Base-by-base conservation (phyloP, 1,284 basidiomycete species). In the Ganoderma lingzhi region DNA sequence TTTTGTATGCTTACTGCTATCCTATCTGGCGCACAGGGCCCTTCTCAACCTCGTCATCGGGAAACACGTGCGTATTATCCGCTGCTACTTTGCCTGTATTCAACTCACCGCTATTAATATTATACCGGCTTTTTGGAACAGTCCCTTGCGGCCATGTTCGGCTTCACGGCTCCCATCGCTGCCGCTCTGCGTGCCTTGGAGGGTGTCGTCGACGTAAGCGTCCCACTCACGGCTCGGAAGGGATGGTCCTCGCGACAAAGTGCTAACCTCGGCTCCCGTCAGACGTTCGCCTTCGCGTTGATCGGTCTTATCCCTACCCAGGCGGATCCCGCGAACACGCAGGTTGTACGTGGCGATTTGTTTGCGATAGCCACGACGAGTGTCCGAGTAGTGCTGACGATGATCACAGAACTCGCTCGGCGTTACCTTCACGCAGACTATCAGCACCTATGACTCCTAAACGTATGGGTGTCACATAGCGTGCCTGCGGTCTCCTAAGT, bases 351-450 rank as follows among this genome's bases (percentile, higher is more conserved):
- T 61, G 35, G 23, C 23, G 12, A 1, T 61, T 30, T 61, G 6
- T 28, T 42, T 23, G 19, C 35, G 35, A 35, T 6, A 8, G 14
- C 1, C 10, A 41, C 39, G 4, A 35, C 35, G 8, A 35, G 35
- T 41, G 2, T 23, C 23, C 23, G 23, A 23, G 23, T 6, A 0
- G 4, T 28, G 10, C 59, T 61, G 10, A 61, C 14, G 2, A 8
- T 14, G 42, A 3, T 14, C 12, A 30, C n/a, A 58, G 63, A 30
- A 30, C 23, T 30, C 56, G 12, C 44, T 61, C 35, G 37, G 3
- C 14, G 44, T 37, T n/a, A 65, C 58, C 39, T 65, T 65, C 64
- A 37, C 32, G 35, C 32, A 65, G 14, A 44, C 45, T 5, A 51
- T 15, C 42, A 19, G 19, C 44, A 37, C 64, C 44, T 65, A 65